Conservation (phyloP, 805 yeast genomes). For the Lachancea meyersii region DNA sequence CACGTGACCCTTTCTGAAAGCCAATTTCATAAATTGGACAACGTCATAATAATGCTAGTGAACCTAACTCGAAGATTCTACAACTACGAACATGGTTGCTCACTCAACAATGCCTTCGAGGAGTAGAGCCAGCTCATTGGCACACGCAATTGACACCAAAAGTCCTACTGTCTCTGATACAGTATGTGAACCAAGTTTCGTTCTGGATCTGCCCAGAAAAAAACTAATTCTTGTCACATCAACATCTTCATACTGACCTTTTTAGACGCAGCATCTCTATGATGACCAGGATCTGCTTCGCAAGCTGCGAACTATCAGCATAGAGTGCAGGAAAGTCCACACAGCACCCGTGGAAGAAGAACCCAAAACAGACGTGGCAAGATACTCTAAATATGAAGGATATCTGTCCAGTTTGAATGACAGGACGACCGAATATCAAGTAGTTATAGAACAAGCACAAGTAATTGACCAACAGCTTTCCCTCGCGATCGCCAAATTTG, state of each 20-base stretch:
- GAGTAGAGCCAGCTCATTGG: slow-evolving; percentile 56
- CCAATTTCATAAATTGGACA: too few relatives aligned
- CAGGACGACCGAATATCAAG: slow-evolving; percentile 36
- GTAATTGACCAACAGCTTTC: slow-evolving; percentile 28
- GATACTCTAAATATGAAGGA: slow-evolving; percentile 16
- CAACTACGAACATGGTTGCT: not conserved
- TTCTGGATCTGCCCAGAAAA: not conserved
- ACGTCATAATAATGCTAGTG: not conserved
- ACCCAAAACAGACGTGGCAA: not conserved
- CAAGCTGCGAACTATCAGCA: not conserved
- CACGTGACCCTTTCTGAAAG: too few relatives aligned
- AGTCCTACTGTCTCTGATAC: not conserved
- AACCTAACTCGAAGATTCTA: not conserved
- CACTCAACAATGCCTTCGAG: slow-evolving; percentile 18
- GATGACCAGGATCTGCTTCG: slow-evolving; percentile 4
- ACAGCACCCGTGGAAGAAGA: not conserved
- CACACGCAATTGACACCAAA: slow-evolving; percentile 52
- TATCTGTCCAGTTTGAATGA: slow-evolving; percentile 28
- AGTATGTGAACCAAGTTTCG: too few relatives aligned
- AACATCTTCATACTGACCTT: slow-evolving; percentile 3
- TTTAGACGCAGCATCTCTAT: slow-evolving; percentile 2
- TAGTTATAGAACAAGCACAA: slow-evolving; percentile 35
- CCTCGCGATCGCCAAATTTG: slow-evolving; percentile 30
- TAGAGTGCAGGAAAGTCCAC: not conserved
- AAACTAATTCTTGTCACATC: not conserved